Conservation (phyloP, 1,284 basidiomycete genomes). For the Exobasidium cylindrosporum region DNA sequence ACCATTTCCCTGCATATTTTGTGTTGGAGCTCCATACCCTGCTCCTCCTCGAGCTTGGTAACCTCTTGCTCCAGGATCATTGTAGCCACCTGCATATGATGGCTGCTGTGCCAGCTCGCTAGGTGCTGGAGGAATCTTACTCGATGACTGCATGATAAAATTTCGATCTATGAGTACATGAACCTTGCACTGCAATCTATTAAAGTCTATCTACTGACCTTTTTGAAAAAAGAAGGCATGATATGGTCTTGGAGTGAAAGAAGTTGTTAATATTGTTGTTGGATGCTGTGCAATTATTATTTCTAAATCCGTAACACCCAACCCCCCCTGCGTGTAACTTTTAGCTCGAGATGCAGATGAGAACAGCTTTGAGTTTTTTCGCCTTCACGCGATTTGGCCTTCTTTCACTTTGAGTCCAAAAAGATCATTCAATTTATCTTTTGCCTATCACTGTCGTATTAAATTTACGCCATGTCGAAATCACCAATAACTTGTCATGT, state of each 20-base stretch:
- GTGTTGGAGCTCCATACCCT: background rate
- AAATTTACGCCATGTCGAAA: constrained; percentile 18
- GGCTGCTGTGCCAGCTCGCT: background rate
- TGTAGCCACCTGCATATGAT: constrained; percentile 11
- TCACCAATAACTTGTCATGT: constrained; percentile 85
- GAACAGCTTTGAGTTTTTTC: background rate
- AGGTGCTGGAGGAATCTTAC: constrained; percentile 19
- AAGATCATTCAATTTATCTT: background rate
- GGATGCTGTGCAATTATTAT: too few species aligned
- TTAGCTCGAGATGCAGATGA: background rate
- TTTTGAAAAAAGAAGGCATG: constrained; percentile 9
- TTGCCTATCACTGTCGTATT: background rate
- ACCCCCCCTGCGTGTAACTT: background rate
- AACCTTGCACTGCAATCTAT: too few species aligned
- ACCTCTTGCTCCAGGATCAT: constrained; percentile 7
- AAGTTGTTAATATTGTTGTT: too few species aligned
- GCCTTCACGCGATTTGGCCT: background rate
- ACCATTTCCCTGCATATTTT: constrained; percentile 1
- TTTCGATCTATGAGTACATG: too few species aligned
- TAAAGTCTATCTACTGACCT: too few species aligned
- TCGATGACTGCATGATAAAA: background rate
- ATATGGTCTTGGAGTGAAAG: too few species aligned
- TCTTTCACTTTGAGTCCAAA: too few species aligned
- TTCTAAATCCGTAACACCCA: too few species aligned
- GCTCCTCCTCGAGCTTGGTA: constrained; percentile 2